Conservation (phyloP, 1,284 basidiomycete genomes). For the Vanrija pseudolonga region DNA sequence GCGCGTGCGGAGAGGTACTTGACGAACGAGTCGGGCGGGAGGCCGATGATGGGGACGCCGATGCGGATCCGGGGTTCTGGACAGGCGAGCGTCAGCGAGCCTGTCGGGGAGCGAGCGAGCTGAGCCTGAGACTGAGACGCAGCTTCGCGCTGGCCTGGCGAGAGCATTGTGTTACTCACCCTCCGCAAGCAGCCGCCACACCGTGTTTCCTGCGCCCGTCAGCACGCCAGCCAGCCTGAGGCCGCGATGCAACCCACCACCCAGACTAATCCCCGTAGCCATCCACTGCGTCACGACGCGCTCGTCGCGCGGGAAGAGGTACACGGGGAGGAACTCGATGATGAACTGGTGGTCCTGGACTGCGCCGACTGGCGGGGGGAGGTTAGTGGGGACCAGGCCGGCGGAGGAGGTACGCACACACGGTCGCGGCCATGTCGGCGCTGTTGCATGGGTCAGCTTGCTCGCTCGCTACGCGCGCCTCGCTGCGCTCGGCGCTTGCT, state of each 20-base stretch:
- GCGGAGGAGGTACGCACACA: slow-evolving; percentile 39
- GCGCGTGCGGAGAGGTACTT: slow-evolving; percentile 60
- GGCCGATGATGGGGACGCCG: slow-evolving; percentile 70
- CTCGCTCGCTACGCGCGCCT: too few species aligned
- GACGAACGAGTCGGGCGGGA: slow-evolving; percentile 66
- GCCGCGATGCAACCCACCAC: slow-evolving; percentile 29
- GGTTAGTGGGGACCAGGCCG: background rate
- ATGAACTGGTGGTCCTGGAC: slow-evolving; percentile 72
- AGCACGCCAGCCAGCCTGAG: too few species aligned
- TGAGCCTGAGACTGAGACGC: too few species aligned
- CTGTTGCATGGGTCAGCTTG: background rate
- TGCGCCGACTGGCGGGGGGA: slow-evolving; percentile 55
- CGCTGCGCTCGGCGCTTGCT: too few species aligned
- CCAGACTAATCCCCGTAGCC: slow-evolving; percentile 54
- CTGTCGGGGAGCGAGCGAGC: background rate
- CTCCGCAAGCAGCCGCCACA: slow-evolving; percentile 51
- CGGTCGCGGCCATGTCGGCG: slow-evolving; percentile 69
- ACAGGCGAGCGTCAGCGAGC: background rate
- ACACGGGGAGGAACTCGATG: slow-evolving; percentile 73
- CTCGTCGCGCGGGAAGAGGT: slow-evolving; percentile 70
- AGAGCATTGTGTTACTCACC: too few species aligned
- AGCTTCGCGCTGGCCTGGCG: too few species aligned
- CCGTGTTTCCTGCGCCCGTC: slow-evolving; percentile 18
- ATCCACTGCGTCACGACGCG: slow-evolving; percentile 65
- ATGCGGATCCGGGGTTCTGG: slow-evolving; percentile 65